These are phyloP conservation scores for Phytophthora pisi DNA, from an alignment of 352 stramenopile genomes.

Conservation along the genomic window DNA sequence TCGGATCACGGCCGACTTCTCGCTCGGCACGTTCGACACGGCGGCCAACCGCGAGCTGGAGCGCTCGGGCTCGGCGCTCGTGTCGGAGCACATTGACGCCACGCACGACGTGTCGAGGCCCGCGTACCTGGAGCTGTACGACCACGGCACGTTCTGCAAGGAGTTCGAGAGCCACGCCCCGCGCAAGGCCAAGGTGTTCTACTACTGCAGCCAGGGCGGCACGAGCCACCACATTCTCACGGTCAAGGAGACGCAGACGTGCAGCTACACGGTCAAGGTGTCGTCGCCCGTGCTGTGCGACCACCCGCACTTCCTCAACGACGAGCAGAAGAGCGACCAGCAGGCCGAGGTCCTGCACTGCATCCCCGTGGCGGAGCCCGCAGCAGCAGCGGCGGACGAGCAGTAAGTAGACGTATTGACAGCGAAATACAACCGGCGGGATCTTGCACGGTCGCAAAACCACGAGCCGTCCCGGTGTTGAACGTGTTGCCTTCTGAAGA, in stretches of 20 bases:
- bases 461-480: constrained; percentile 23
- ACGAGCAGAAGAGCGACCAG: constrained; percentile 62
- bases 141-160: constrained; percentile 73
- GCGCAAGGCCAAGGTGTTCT: constrained; percentile 72
- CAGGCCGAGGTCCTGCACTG: constrained; percentile 74
- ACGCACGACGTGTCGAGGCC: constrained; percentile 75
- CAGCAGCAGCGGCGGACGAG: background rate
- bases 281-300: constrained; percentile 75
- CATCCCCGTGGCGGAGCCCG: constrained; percentile 40
- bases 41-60: constrained; percentile 60
- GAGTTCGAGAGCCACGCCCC: constrained; percentile 65
- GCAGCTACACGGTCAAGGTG: constrained; percentile 81
- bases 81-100: constrained; percentile 79
- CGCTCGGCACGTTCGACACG: constrained; percentile 59
- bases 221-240: constrained; percentile 73
- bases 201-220: constrained; percentile 76
- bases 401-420: constrained; percentile 14
- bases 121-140: constrained; percentile 76
- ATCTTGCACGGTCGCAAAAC: constrained; percentile 17
- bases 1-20: constrained; percentile 71
- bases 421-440: background rate
- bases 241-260: constrained; percentile 87
- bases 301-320: constrained; percentile 82
- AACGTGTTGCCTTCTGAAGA: constrained; percentile 4
- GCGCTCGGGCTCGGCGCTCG: constrained; percentile 46